Base-by-base conservation (phyloP, 139 green algal species). In the Marvania coccoides region DNA sequence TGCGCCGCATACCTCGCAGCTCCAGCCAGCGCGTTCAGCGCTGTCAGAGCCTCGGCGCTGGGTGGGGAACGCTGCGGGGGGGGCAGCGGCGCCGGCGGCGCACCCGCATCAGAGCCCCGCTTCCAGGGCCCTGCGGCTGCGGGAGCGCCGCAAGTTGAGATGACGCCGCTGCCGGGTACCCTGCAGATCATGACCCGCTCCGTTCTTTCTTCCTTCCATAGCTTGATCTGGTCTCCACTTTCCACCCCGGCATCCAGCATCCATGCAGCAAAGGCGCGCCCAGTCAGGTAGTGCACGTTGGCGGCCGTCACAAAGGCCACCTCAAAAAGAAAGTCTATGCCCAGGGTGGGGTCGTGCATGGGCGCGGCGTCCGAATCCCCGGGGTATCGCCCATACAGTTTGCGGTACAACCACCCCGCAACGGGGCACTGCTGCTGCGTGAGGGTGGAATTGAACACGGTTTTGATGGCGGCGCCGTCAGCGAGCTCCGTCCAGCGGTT, bases 361-460 rank as follows among this genome's bases (percentile, higher is more conserved):
- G 47, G 4, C 2, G 68, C 68, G 26, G 24, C 48, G 42, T 75
- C 68, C 24, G 19, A 46, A 1, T 69, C 58, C 5, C 15, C 47
- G 1, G 68, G 68, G 34, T 57, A 53, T n/a, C 68, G 40, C 15
- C 58, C 59, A 28, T 75, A 75, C 45, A 75, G 46, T 36, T 68
- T 67, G 34, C 58, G 59, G 57, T 63, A 75, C 23, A 75, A 34
- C 68, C 68, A 75, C 40, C 68, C 68, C 61, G 68, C 34, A 19
- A 75, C 63, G n/a, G 69, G 69, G 48, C 69, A 75, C 46, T 75
- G 69, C 19, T 71, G 48, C 36, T 75, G 69, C n/a, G 61, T 47
- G 6, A 75, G 37, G 13, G 60, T 75, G 37, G 61, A 66, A n/a
- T 71, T 70, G 58, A 69, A 75, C 10, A 75, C 69, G 9, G 69